Evolutionary conservation across 768 basidiomycete genomes (phyloP), one percentile per base, ranked within the genome.

Genomic region (Tulasnella sp.): DNA sequence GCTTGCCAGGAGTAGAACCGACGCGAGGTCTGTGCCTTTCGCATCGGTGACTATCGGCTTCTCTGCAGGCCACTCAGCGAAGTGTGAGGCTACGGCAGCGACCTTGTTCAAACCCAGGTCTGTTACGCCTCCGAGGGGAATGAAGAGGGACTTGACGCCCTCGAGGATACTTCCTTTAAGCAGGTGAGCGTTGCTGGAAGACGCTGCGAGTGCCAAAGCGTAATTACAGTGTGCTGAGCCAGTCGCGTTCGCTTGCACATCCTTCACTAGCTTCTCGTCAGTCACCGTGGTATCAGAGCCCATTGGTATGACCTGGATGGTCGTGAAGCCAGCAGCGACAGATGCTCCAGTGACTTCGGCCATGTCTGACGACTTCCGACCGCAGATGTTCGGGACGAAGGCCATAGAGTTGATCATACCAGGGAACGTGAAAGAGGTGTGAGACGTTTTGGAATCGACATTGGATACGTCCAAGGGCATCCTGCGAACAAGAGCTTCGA

Each of bases 31-130:
- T 2, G 92, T 85, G 11, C 89, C 85, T 68, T 85, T 85, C 21
- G 96, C 94, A 68, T 98, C 86, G 2, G 94, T 92, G 56, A 97
- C 76, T 67, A 99, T 89, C n/a, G 85, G 85, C 73, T 92, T 94
- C 65, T 96, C 89, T 2, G 72, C 64, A 0, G 93, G 85, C 94
- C 96, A 98, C 1, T 85, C 77, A 5, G 87, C 77, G 68, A 99
- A 96, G 70, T 96, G 89, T 10, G 81, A 77, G 0, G 93, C 90
- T 51, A 93, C 80, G 10, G 78, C 77, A 17, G 90, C 79, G 53
- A 96, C 75, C 49, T 83, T 80, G 67, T 72, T 72, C 60, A 61
- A 64, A 27, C 59, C 59, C 67, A 61, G 38, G 66, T 69, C 56
- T 19, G 54, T 54, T 49, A 70, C 68, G 61, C 68, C 63, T 63